Evolutionary conservation across 352 stramenopile species (phyloP).

Genomic region (Globisporangium apiculatum): DNA sequence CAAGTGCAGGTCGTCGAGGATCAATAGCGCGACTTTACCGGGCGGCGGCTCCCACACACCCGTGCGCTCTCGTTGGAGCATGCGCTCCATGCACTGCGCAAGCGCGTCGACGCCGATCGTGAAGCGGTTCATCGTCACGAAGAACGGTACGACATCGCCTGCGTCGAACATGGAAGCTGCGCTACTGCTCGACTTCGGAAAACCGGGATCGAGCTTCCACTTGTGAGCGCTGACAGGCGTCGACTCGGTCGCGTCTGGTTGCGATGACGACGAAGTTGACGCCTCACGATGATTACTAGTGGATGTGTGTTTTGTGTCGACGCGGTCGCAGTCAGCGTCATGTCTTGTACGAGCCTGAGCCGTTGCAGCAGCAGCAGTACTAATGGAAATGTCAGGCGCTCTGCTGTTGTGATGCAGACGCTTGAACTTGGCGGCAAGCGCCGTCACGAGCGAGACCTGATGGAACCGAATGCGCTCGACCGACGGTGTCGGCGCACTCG

Average conservation of each 20-base stretch:
- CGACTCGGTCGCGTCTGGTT: neutral
- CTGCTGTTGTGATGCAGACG: neutral
- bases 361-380: too few species aligned
- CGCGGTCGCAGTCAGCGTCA: too few species aligned
- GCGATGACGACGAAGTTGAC: neutral
- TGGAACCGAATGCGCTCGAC: constrained; percentile 41
- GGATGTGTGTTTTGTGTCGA: neutral
- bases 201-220: constrained; percentile 12
- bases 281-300: neutral
- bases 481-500: constrained; percentile 15
- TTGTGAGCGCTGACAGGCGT: neutral
- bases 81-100: constrained; percentile 33
- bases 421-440: constrained; percentile 22
- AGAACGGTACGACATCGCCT: constrained; percentile 40
- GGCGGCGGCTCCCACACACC: constrained; percentile 42
- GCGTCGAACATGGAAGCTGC: constrained; percentile 24
- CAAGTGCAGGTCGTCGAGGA: constrained; percentile 53
- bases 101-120: constrained; percentile 17
- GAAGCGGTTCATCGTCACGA: constrained; percentile 27
- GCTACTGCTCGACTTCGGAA: constrained; percentile 1
- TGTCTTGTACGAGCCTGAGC: too few species aligned
- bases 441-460: constrained; percentile 32
- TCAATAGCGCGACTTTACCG: constrained; percentile 39
- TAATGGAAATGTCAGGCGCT: neutral
- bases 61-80: constrained; percentile 48